phyloP scores from a whole-genome alignment of 1,139 yeast genomes.

The Candida sojae region DNA sequence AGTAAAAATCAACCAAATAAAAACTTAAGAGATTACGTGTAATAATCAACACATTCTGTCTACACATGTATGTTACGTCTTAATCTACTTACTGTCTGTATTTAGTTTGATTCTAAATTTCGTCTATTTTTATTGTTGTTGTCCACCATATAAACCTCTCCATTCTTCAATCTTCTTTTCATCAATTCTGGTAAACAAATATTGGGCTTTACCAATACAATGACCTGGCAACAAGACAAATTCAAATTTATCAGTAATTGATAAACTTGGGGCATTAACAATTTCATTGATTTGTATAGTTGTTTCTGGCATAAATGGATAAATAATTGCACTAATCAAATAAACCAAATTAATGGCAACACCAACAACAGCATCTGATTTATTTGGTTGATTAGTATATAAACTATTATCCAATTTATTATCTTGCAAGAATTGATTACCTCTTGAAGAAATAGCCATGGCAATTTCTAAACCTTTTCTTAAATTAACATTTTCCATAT shows the following conservation, averaged over 20 bases:
- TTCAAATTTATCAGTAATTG: slow-evolving; percentile 76
- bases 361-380: slow-evolving; percentile 90
- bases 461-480: slow-evolving; percentile 90
- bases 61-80: too few relatives aligned
- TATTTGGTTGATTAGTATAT: slow-evolving; percentile 72
- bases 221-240: slow-evolving; percentile 76
- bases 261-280: slow-evolving; percentile 77
- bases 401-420: slow-evolving; percentile 90
- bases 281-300: slow-evolving; percentile 69
- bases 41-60: too few relatives aligned
- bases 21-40: too few relatives aligned
- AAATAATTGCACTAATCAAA: slow-evolving; percentile 73
- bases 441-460: slow-evolving; percentile 89
- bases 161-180: slow-evolving; percentile 85
- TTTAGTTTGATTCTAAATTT: too few relatives aligned
- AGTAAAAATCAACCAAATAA: too few relatives aligned
- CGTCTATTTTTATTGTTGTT: slow-evolving; percentile 30
- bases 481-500: slow-evolving; percentile 78
- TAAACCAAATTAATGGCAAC: slow-evolving; percentile 88
- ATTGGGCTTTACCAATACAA: slow-evolving; percentile 87
- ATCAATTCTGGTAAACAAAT: slow-evolving; percentile 88
- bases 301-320: slow-evolving; percentile 92
- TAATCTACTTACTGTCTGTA: too few relatives aligned
- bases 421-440: slow-evolving; percentile 93
- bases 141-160: slow-evolving; percentile 85